Base-by-base conservation (phyloP, 768 basidiomycete genomes). In the Amanita rimosa region DNA sequence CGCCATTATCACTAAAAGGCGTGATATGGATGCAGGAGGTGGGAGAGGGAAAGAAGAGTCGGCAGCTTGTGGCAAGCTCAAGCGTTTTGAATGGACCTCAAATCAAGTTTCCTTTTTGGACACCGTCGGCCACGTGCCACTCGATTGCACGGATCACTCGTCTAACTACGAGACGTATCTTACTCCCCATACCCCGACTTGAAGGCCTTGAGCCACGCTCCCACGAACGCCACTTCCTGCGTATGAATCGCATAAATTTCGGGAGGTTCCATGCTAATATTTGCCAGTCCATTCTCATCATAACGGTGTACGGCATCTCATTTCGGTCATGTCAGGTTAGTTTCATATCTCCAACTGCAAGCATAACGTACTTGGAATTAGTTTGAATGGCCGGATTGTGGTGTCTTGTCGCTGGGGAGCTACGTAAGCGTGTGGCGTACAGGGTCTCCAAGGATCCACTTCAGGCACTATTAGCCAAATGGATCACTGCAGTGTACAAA, bases 371-470 rank as follows among this genome's bases (percentile, higher is more conserved):
- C 91, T 72, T 8, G 83, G 83, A 50, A 96, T 96, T 36, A 94
- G 58, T 61, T 93, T 92, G 66, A 91, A 91, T 0, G 94, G 94
- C 34, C 74, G 71, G 31, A 80, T 58, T 13, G 81, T 64, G 0
- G 89, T 91, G 62, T 92, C 89, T 37, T 71, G 62, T 14, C 92
- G 72, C 41, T 78, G 70, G 5, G 65, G 58, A 2, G 91, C 90
- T 44, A 86, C 76, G 44, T 75, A 69, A 54, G 85, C 86, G 60
- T 89, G 89, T 0, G 88, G 87, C 8, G 87, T 90, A 55, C 79
- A 80, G 0, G 91, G 89, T 49, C 84, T 75, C 92, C 92, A 96
- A 13, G 92, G 91, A 64, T 95, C 92, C 27, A 85, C 87, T 88
- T 35, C 4, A 22, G 21, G 24, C 5, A 21, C 10, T 10, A n/a